Base-by-base conservation (phyloP, 192 early-diverging fungal genomes). In the Fimicolochytrium jonesii region DNA sequence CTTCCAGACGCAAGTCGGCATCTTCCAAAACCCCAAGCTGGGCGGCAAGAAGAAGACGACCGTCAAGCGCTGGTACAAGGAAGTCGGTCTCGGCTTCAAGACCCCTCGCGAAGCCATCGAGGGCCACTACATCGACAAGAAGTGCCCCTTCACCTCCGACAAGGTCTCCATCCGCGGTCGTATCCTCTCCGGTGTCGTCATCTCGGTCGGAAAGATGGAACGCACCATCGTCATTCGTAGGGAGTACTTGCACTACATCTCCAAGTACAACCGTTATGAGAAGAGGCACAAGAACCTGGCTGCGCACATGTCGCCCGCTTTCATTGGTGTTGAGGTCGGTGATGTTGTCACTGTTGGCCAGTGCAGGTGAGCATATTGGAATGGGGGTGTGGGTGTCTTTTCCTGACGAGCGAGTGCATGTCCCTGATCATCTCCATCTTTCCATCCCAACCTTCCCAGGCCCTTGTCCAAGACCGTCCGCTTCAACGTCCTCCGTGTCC, bases 241-340 rank as follows among this genome's bases (percentile, higher is more conserved):
- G 76, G 93, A 99, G 79, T 99, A 99, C 91, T 86, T 99, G 64
- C 96, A 99, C 90, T 99, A 89, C 84, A 87, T 99, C 74, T 85
- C 89, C 79, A 99, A 99, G 86, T 99, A 99, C 91, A 92, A 96
- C 86, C 92, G 96, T 90, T 99, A 95, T 81, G 96, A 99, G 88
- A 99, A 96, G 89, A 87, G 96, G 67, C 96, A 99, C 90, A 96
- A 92, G 89, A 99, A 97, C 90, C 78, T 99, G 69, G 86, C 94
- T 50, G 95, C 94, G 64, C 95, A 98, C 82, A 70, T 95, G 56
- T 91, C 88, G 63, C 95, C 95, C 66, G 83, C 84, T 67, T 99
- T 99, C 87, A 83, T 94, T 66, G 92, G 91, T 72, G 90, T 95
- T 41, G 77, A 86, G 70, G 41, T 50, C 66, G 94, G 94, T 68